Percentiles rank a stretch among this genome's conserved stretches.
These are phyloP conservation scores for Xylaria bambusicola DNA, from an alignment of 495 filamentous ascomycete species.

Conservation along the genomic window DNA sequence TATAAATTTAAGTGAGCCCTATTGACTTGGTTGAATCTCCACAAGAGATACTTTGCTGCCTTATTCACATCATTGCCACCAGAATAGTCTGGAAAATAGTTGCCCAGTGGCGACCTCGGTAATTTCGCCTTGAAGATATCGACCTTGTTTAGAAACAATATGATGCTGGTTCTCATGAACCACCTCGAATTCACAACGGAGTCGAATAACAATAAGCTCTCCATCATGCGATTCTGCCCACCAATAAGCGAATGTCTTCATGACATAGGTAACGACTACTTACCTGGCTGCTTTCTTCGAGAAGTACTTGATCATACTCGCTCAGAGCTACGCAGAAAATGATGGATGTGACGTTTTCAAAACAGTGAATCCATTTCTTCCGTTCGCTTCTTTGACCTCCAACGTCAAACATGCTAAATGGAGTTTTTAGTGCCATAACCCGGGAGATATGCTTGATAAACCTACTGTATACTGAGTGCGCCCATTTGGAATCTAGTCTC, in stretches of 20 bases:
- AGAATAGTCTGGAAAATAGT: conserved; percentile 97
- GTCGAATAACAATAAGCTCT: conserved; percentile 95
- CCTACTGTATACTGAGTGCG: conserved; percentile 97
- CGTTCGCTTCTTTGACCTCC: conserved; percentile 95
- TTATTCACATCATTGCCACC: conserved; percentile 97
- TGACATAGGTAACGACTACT: conserved; percentile 23
- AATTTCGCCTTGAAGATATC: conserved; percentile 97
- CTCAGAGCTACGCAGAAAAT: conserved; percentile 98
- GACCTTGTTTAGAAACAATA: conserved; percentile 97
- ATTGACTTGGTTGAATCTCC: conserved; percentile 99
- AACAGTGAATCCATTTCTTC: conserved; percentile 99
- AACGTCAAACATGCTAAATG: conserved; percentile 93
- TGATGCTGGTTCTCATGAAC: conserved; percentile 99
- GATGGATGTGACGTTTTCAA: conserved; percentile 99
- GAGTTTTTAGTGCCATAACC: conserved; percentile 22
- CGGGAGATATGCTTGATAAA: conserved; percentile 14
- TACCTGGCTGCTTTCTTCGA: conserved; percentile 97
- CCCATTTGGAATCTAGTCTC: conserved; percentile 98
- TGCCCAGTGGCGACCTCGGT: conserved; percentile 80
- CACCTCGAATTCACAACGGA: conserved; percentile 98
- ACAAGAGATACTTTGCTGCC: conserved; percentile 94
- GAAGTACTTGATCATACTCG: conserved; percentile 95
- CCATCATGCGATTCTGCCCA: conserved; percentile 95
- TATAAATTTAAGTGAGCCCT: conserved; percentile 94
- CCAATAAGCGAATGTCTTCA: conserved; percentile 24